Evolutionary conservation across 441 rosid genomes (phyloP), one percentile per base, ranked within the genome.

Genomic region (Flueggea neowawraea): DNA sequence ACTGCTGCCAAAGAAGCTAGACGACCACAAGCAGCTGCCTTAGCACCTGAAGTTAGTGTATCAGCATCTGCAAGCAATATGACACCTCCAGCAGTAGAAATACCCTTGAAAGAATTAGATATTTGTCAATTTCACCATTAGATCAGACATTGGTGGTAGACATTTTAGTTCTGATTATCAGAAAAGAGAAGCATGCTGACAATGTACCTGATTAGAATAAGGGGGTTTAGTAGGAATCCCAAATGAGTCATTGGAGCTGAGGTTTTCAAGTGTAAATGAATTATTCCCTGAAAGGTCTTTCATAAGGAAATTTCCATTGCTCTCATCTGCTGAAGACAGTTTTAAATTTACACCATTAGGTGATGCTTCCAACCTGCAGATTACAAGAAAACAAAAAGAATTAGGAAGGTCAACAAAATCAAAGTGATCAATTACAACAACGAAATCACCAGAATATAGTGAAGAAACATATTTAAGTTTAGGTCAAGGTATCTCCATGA

Each of bases 1-100:
- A 73, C 84, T 55, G 82, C 84, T 33, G 96, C 88, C 72, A 94
- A 67, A 65, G 94, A 86, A 71, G 96, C 96, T 75, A 95, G 81
- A 69, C 80, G 91, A 62, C 96, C 92, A 72, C 99, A 95, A 31
- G 96, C 83, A 64, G 99, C 84, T 62, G 99, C 95, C 75, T 95
- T 95, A 49, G 99, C 90, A 61, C 99, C 99, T 16, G 91, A 91
- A 54, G 87, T 83, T 58, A 63, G 75, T 60, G 64, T 75, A 73
- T 89, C 88, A 57, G 97, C 93, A 78, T 87, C 88, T 5, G 79
- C 83, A 60, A 89, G 96, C 67, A 60, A 66, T 67, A 89, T 57
- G 69, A 91, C 64, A 78, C 91, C 90, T 63, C 76, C 84, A 59
- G 83, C 67, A 57, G 90, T 77, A 60, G 90, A 78, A 60, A 65